A percentile compares a stretch with the other conserved stretches of the same genome.
These are phyloP conservation scores for Aspergillus mulundensis DNA, from an alignment of 495 filamentous ascomycete species.

Conservation along the genomic window DNA sequence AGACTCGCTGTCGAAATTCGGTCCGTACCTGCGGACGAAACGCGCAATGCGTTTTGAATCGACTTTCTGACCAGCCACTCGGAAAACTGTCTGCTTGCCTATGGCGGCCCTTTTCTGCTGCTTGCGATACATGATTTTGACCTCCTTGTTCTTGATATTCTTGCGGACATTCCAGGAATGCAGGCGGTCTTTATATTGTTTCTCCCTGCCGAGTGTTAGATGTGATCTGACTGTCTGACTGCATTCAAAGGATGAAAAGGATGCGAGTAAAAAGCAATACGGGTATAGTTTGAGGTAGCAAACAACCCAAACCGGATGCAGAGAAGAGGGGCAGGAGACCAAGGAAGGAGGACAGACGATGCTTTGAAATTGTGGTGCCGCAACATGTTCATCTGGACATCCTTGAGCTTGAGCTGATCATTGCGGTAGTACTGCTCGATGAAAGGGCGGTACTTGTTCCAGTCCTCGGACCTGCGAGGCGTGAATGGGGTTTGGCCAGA, in stretches of 20 bases:
- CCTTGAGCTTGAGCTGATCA: slow-evolving; percentile 39
- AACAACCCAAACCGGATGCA: not conserved
- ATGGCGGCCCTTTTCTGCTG: slow-evolving; percentile 40
- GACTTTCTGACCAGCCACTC: slow-evolving; percentile 34
- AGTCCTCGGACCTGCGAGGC: slow-evolving; percentile 42
- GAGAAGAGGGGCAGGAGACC: slow-evolving; percentile 1
- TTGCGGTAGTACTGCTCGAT: slow-evolving; percentile 42
- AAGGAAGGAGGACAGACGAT: slow-evolving; percentile 27
- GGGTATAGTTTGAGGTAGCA: slow-evolving; percentile 10
- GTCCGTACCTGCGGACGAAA: slow-evolving; percentile 35
- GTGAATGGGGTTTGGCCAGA: slow-evolving; percentile 25
- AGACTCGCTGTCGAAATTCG: slow-evolving; percentile 11
- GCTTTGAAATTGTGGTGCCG: slow-evolving; percentile 39
- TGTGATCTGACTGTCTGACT: not conserved
- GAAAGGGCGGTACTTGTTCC: slow-evolving; percentile 37
- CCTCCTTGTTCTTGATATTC: slow-evolving; percentile 43
- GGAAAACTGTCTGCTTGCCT: slow-evolving; percentile 42
- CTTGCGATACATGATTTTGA: slow-evolving; percentile 42
- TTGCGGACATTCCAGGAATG: slow-evolving; percentile 43
- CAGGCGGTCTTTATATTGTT: slow-evolving; percentile 46
- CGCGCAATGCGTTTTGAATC: slow-evolving; percentile 38
- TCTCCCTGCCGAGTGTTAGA: slow-evolving; percentile 30
- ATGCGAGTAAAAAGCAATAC: slow-evolving; percentile 11
- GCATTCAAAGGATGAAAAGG: not conserved
- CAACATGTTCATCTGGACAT: slow-evolving; percentile 43